A percentile compares a stretch with the other conserved stretches of the same genome.
These are phyloP conservation scores for Onygenales sp. DNA, from an alignment of 2,329 filamentous ascomycete species.

Conservation along the genomic window DNA sequence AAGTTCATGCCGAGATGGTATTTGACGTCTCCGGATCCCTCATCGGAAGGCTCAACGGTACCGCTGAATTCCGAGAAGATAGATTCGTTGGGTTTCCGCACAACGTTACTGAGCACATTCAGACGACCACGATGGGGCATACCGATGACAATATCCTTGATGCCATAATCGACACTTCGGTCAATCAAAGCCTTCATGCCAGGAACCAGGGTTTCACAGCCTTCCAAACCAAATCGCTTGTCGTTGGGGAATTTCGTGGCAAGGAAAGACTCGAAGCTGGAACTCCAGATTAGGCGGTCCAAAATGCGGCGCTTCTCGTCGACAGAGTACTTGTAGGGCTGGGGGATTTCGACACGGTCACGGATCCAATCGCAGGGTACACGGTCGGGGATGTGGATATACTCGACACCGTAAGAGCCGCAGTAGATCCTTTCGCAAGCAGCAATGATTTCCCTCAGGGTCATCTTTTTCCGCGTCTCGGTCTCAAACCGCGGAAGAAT, in stretches of 20 bases:
- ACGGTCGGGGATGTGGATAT: constrained; percentile 96
- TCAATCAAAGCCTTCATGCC: constrained; percentile 99
- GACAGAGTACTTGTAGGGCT: constrained; percentile 92
- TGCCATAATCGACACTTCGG: constrained; percentile 93
- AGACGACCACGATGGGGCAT: constrained; percentile 99
- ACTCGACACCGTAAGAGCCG: constrained; percentile 94
- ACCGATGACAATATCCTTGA: constrained; percentile 98
- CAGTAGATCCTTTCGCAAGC: constrained; percentile 95
- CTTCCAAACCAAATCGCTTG: constrained; percentile 97
- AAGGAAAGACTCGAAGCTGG: constrained; percentile 91
- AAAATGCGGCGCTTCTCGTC: constrained; percentile 98
- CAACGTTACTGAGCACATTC: constrained; percentile 96
- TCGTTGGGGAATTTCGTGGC: constrained; percentile 98
- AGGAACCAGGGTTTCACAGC: constrained; percentile 90
- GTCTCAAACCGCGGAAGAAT: constrained; percentile 91
- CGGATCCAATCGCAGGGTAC: constrained; percentile 98
- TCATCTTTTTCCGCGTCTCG: constrained; percentile 89
- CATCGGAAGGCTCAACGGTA: constrained; percentile 75
- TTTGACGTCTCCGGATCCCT: constrained; percentile 97
- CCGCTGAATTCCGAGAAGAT: constrained; percentile 98
- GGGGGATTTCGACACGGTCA: constrained; percentile 85
- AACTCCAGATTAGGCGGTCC: constrained; percentile 96
- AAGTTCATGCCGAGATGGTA: constrained; percentile 99
- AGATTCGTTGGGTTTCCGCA: constrained; percentile 97
- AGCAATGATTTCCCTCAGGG: constrained; percentile 82